A percentile compares a stretch with the other conserved stretches of the same genome.
phyloP scores from a whole-genome alignment of 345 rosid species.

The Sonneratia alba region DNA sequence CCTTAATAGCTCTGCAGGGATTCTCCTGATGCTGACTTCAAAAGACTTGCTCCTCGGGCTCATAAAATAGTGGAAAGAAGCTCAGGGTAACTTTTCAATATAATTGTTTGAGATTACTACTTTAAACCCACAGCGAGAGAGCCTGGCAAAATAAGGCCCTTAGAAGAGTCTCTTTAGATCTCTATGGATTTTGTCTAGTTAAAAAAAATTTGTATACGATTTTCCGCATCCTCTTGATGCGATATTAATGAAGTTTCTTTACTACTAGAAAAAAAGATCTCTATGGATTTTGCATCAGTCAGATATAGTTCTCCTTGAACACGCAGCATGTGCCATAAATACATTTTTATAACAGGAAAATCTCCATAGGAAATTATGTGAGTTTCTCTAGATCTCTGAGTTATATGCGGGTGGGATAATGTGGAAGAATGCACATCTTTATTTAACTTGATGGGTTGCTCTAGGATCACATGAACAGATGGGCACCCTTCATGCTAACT shows the following conservation, averaged over 20 bases:
- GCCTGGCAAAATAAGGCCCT: neutral
- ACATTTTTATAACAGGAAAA: neutral
- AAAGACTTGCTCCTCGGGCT: constrained; percentile 23
- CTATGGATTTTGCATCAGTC: neutral
- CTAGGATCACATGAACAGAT: neutral
- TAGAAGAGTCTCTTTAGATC: neutral
- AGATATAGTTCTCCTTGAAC: neutral
- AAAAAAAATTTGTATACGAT: no score
- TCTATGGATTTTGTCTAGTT: neutral
- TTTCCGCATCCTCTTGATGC: no score
- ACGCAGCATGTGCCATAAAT: no score
- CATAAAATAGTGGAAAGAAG: constrained; percentile 28
- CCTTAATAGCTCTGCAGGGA: constrained; percentile 22
- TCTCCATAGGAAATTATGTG: neutral
- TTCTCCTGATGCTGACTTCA: constrained; percentile 24
- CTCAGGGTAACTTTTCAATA: constrained; percentile 24
- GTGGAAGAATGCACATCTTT: neutral
- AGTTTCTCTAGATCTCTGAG: no score
- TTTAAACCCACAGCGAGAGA: neutral
- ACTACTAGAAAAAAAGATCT: no score
- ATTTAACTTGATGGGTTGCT: neutral
- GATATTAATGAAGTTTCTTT: no score
- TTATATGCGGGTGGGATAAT: no score
- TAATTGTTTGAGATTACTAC: neutral
- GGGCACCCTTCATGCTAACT: neutral